Conservation (phyloP, 176 grass and related monocot genomes). For the Phoenix roebelenii region DNA sequence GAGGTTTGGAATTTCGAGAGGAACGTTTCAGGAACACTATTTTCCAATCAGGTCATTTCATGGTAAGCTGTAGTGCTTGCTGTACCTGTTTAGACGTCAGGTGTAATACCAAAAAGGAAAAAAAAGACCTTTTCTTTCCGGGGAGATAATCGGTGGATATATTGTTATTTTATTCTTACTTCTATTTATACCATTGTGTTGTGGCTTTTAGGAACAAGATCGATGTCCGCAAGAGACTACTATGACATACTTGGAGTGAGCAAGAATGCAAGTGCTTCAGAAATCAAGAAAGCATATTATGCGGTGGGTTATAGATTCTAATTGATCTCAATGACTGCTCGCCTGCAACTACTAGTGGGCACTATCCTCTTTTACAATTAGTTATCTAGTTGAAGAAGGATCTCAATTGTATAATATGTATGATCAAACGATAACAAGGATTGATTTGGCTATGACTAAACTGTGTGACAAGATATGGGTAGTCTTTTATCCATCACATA, state of each 20-base stretch:
- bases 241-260: conserved; percentile 74
- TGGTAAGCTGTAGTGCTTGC: conserved; percentile 9
- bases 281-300: conserved; percentile 89
- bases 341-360: background rate
- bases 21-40: background rate
- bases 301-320: conserved; percentile 22
- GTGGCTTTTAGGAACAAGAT: conserved; percentile 40
- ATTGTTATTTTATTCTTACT: background rate
- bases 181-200: conserved; percentile 1
- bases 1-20: conserved; percentile 10
- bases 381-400: background rate
- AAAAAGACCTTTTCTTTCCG: too few species aligned
- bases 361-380: background rate
- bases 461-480: too few species aligned
- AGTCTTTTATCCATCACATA: too few species aligned
- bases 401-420: too few species aligned
- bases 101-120: too few species aligned
- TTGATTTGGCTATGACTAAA: too few species aligned
- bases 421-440: too few species aligned
- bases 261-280: conserved; percentile 50
- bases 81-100: background rate
- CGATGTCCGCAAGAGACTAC: conserved; percentile 47
- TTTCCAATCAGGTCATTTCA: conserved; percentile 29
- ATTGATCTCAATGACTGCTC: background rate
- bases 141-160: too few species aligned